phyloP scores from a whole-genome alignment of 768 basidiomycete species.

The Tephrocybe sp. region DNA sequence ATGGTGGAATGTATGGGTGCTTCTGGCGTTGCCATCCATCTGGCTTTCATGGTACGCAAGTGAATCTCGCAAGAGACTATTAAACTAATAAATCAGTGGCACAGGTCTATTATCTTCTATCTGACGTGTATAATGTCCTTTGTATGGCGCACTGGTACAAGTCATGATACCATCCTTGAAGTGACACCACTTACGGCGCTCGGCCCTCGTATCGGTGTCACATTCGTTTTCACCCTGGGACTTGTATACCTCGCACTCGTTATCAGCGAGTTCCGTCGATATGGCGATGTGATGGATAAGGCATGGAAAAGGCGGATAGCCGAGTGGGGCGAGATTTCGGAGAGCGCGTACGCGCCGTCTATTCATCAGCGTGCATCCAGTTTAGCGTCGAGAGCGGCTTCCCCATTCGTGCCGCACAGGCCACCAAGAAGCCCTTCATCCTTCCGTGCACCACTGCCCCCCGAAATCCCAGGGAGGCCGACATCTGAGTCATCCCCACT shows the following conservation, averaged over 20 bases:
- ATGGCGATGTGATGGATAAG: slow-evolving; percentile 37
- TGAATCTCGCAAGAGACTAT: neutral
- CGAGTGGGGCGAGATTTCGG: neutral
- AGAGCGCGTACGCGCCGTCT: neutral
- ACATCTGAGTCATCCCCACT: too few relatives aligned
- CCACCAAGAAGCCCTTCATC: too few relatives aligned
- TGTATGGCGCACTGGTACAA: slow-evolving; percentile 60
- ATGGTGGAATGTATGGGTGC: slow-evolving; percentile 65
- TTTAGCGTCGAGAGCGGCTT: neutral
- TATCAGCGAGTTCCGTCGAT: slow-evolving; percentile 49
- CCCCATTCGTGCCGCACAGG: neutral
- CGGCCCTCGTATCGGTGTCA: slow-evolving; percentile 55
- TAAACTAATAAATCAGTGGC: neutral
- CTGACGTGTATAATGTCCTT: slow-evolving; percentile 49
- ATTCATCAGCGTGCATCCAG: neutral
- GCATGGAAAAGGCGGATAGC: slow-evolving; percentile 23
- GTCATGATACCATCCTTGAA: slow-evolving; percentile 38
- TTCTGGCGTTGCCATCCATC: slow-evolving; percentile 58
- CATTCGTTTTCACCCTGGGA: slow-evolving; percentile 53
- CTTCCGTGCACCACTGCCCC: too few relatives aligned
- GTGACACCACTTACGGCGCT: slow-evolving; percentile 35
- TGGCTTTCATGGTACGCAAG: slow-evolving; percentile 62
- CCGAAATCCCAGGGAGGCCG: too few relatives aligned
- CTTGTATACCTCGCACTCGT: slow-evolving; percentile 53
- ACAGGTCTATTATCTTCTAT: slow-evolving; percentile 54